These are phyloP conservation scores for Citrus glauca DNA, from an alignment of 345 rosid genomes.

Conservation along the genomic window DNA sequence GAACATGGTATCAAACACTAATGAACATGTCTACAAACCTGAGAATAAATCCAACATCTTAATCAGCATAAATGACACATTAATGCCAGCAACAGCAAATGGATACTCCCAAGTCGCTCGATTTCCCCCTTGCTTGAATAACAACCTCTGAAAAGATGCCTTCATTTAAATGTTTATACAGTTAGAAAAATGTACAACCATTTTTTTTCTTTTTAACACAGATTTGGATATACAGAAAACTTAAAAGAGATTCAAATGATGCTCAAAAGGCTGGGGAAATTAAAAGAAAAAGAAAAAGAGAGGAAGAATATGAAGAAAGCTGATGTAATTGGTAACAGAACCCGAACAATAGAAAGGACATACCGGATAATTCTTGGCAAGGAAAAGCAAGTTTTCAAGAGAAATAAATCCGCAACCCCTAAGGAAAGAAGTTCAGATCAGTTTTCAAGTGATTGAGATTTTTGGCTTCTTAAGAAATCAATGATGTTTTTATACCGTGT, in stretches of 20 bases:
- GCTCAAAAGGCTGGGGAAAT: neutral
- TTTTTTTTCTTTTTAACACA: neutral
- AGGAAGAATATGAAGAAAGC: neutral
- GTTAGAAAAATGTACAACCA: constrained; percentile 36
- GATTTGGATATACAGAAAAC: constrained; percentile 2
- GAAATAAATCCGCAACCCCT: constrained; percentile 94
- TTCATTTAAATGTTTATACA: constrained; percentile 52
- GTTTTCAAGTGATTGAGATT: neutral
- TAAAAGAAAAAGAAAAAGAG: neutral
- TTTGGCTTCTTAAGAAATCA: neutral
- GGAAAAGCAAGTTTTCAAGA: constrained; percentile 85
- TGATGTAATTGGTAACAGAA: constrained; percentile 5
- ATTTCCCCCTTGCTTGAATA: constrained; percentile 77
- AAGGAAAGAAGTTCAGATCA: constrained; percentile 17
- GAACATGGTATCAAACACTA: neutral
- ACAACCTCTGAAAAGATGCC: constrained; percentile 93
- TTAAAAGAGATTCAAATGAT: neutral
- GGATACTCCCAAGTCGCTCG: constrained; percentile 97
- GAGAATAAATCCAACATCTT: constrained; percentile 87
- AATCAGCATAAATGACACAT: constrained; percentile 86
- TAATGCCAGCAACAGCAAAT: constrained; percentile 97
- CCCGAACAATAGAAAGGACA: constrained; percentile 9
- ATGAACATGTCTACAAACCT: constrained; percentile 32
- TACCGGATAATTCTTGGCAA: constrained; percentile 86
- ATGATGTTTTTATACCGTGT: neutral